Base-by-base conservation (phyloP, 306 rosid species). In the Abrus pulchellus region DNA sequence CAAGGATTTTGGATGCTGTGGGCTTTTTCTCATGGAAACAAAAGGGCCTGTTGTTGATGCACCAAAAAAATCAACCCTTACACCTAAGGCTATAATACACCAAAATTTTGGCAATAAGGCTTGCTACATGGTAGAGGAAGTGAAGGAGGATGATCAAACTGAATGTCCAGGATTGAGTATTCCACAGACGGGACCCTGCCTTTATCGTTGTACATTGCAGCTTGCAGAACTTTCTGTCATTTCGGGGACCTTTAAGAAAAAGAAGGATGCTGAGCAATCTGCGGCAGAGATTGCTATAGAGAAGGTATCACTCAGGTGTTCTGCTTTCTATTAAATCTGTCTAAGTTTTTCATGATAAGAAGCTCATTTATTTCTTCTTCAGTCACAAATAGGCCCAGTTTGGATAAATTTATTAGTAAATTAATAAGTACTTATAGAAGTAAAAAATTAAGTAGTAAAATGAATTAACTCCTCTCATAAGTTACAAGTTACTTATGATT, bases 181-280 rank as follows among this genome's bases (percentile, higher is more conserved):
- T 77, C 78, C 85, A 29, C 94, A 82, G 68, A 88, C 73, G 48
- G 87, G 92, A 12, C 91, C 97, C 36, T 85, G 88, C 83, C 85
- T 87, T 74, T 95, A 81, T 73, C 92, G 91, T 47, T 95, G 99
- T 87, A 82, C 65, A 65, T 88, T 95, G 91, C 88, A 93, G 84
- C 98, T 95, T 80, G 97, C 98, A 9, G 94, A 91, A 61, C 69
- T 90, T 75, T 72, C 87, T 33, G 88, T 95, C 49, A 79, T 80
- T n/a, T 93, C 99, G 13, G 93, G 86, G 59, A 88, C 77, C 60
- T 95, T 88, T 80, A 91, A 73, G 79, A 95, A 85, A 89, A 95
- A 95, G 91, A 93, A 92, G 88, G 98, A 93, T 32, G 98, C 99
- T 32, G 99, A 95, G 85, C 98, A 93, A 82, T 87, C 94, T 74